Percentiles rank a stretch among this genome's conserved stretches.
Conservation (phyloP, 768 basidiomycete genomes). For the Trametes cubensis region DNA sequence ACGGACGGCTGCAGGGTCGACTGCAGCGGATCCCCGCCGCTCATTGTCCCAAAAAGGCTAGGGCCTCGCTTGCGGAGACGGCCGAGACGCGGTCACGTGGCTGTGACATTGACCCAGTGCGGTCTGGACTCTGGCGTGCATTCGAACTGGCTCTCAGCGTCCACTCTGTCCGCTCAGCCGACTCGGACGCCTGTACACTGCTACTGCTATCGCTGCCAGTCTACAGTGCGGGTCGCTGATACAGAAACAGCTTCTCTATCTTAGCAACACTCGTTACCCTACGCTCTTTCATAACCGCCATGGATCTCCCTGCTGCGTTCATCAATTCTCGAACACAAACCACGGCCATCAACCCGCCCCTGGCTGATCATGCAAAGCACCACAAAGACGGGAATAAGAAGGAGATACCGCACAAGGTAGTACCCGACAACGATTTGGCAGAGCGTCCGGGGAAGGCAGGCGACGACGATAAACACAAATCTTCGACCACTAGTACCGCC, state of each 20-base stretch:
- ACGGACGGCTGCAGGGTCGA: not conserved
- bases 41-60: not conserved
- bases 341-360: not conserved
- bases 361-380: not conserved
- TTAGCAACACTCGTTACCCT: constrained; percentile 22
- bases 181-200: not conserved
- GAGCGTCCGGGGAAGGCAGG: constrained; percentile 18
- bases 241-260: not conserved
- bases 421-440: constrained; percentile 6
- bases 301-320: constrained; percentile 17
- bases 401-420: not conserved
- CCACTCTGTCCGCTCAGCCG: not conserved
- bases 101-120: not conserved
- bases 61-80: not conserved
- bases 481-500: constrained; percentile 13
- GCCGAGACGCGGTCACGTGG: constrained; percentile 24
- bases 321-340: constrained; percentile 10
- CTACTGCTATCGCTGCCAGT: not conserved
- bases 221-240: constrained; percentile 26
- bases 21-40: not conserved
- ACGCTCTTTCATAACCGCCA: constrained; percentile 20
- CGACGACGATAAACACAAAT: constrained; percentile 10
- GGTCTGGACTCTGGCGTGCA: constrained; percentile 3
- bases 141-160: not conserved
- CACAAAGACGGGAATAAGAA: not conserved